phyloP scores from a whole-genome alignment of 805 yeast species.

The Clavispora carvajalis region DNA sequence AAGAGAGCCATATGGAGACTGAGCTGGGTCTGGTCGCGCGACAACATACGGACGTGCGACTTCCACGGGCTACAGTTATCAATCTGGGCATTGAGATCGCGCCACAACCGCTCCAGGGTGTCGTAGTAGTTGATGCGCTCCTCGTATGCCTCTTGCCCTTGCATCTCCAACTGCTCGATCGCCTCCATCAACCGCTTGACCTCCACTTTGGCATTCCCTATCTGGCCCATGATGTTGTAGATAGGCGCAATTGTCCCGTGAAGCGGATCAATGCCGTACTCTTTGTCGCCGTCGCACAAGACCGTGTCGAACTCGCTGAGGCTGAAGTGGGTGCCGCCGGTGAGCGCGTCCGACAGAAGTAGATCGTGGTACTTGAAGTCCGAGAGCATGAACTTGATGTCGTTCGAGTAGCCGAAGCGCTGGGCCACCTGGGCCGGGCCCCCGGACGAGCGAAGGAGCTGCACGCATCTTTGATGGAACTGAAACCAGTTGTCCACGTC shows the following conservation, averaged over 20 bases:
- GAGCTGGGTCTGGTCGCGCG: constrained; percentile 5
- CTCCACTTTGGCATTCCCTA: constrained; percentile 10
- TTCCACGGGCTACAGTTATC: constrained; percentile 8
- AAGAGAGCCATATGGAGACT: constrained; percentile 11
- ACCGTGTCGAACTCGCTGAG: constrained; percentile 12
- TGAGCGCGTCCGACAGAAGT: constrained; percentile 13
- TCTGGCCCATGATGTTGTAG: constrained; percentile 12
- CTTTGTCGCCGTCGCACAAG: constrained; percentile 6
- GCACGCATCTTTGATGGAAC: constrained; percentile 12
- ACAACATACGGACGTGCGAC: constrained; percentile 9
- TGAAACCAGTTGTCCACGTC: constrained; percentile 18
- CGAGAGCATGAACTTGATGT: constrained; percentile 17
- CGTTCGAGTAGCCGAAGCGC: constrained; percentile 12
- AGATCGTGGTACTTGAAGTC: constrained; percentile 19
- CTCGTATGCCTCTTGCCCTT: not conserved
- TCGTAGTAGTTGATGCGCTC: constrained; percentile 8
- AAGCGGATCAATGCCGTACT: constrained; percentile 16
- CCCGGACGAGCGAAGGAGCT: constrained; percentile 11
- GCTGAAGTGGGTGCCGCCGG: constrained; percentile 14
- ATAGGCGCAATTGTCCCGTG: constrained; percentile 14
- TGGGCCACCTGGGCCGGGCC: constrained; percentile 10
- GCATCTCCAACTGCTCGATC: not conserved
- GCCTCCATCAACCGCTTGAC: constrained; percentile 5
- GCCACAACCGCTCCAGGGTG: constrained; percentile 1
- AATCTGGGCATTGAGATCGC: constrained; percentile 4